Percentiles rank a stretch among this genome's conserved stretches.
Evolutionary conservation across 257 asterid species (phyloP).

Genomic region (Dorcoceras hygrometricum): DNA sequence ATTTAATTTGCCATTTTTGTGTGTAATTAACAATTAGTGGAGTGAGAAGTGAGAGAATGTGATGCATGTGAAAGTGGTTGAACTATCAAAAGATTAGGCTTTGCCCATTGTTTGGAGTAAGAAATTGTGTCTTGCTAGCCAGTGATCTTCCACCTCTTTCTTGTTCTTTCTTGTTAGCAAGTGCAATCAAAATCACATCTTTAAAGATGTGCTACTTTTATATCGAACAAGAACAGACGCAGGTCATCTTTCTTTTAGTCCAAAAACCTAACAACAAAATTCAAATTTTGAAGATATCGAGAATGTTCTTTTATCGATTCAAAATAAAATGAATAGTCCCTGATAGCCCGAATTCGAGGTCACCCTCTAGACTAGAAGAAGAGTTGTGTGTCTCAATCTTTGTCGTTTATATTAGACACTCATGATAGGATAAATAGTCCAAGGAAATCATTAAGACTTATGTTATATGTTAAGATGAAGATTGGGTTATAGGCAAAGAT

Average conservation of each 20-base stretch:
- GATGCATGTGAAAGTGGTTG: neutral
- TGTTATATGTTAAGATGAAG: neutral
- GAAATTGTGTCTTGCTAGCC: neutral
- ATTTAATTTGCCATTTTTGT: constrained; percentile 18
- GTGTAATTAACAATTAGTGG: constrained; percentile 15
- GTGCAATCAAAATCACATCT: neutral
- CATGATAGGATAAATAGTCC: neutral
- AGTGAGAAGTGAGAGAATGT: constrained; percentile 26
- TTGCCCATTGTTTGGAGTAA: neutral
- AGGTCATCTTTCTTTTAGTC: too few relatives aligned
- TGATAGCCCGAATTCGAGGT: too few relatives aligned
- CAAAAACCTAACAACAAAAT: too few relatives aligned
- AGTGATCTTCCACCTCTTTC: neutral
- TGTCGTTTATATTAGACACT: neutral
- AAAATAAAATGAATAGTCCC: too few relatives aligned
- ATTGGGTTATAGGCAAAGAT: neutral
- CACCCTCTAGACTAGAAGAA: neutral
- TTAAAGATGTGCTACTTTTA: neutral
- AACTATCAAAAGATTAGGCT: neutral
- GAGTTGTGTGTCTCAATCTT: neutral
- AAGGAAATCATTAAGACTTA: neutral
- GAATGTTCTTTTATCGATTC: too few relatives aligned
- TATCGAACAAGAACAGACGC: too few relatives aligned
- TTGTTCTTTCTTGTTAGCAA: neutral
- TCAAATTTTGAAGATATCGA: too few relatives aligned